A percentile compares a stretch with the other conserved stretches of the same genome.
Evolutionary conservation across 345 rosid species (phyloP).

Genomic region (Salix viminalis): DNA sequence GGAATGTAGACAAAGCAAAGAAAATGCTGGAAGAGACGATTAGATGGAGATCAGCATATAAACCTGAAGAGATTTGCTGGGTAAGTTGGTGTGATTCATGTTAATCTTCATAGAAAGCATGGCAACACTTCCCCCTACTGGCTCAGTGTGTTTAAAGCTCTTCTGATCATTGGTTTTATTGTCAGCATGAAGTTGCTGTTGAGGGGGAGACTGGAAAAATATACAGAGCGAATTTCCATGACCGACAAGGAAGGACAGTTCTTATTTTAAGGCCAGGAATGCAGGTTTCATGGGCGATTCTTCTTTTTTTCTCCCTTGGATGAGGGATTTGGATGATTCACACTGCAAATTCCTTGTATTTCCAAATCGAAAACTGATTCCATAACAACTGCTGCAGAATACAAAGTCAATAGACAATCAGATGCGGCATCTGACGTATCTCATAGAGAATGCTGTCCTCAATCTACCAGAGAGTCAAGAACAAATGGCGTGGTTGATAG

Average conservation of each 20-base stretch:
- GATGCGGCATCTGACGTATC: slow-evolving; percentile 75
- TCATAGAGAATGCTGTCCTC: slow-evolving; percentile 81
- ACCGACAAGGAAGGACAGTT: slow-evolving; percentile 72
- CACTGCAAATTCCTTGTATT: background rate
- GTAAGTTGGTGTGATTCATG: slow-evolving; percentile 28
- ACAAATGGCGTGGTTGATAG: slow-evolving; percentile 92
- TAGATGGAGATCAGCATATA: slow-evolving; percentile 71
- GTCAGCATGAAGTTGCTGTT: slow-evolving; percentile 62
- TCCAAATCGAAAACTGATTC: background rate
- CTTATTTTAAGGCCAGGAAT: slow-evolving; percentile 84
- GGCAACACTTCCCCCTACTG: no score
- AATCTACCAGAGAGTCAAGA: slow-evolving; percentile 90
- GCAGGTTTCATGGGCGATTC: slow-evolving; percentile 45
- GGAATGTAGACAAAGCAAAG: slow-evolving; percentile 74
- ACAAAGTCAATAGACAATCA: slow-evolving; percentile 64
- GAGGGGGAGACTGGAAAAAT: slow-evolving; percentile 96
- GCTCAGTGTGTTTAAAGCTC: no score
- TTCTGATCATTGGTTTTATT: slow-evolving; percentile 11
- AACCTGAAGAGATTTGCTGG: slow-evolving; percentile 88
- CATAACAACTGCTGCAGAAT: slow-evolving; percentile 47
- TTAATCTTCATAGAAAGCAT: background rate
- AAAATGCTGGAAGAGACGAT: slow-evolving; percentile 81
- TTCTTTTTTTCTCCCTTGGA: no score
- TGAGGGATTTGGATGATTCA: background rate
- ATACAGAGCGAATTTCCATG: slow-evolving; percentile 80